Evolutionary conservation across 2,329 filamentous ascomycete species (phyloP).

Genomic region (Aspergillus pseudonomiae): DNA sequence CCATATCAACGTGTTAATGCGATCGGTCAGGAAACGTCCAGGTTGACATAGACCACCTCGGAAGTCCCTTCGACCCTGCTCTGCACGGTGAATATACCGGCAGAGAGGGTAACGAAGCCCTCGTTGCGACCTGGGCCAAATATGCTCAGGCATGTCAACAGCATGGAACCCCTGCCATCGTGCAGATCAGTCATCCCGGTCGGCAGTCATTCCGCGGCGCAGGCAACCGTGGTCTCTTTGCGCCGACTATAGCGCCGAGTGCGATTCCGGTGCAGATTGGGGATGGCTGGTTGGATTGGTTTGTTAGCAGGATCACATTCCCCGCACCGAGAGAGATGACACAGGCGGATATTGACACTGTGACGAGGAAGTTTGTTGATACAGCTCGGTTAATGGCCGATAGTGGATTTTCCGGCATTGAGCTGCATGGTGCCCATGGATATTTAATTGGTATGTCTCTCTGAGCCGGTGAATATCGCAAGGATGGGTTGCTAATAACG

Average conservation of each 20-base stretch:
- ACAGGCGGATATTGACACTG: conserved; percentile 55
- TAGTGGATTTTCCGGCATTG: conserved; percentile 56
- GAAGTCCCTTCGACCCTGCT: conserved; percentile 34
- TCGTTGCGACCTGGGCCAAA: conserved; percentile 31
- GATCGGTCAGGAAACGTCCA: conserved; percentile 42
- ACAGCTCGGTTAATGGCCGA: conserved; percentile 55
- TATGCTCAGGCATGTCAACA: conserved; percentile 38
- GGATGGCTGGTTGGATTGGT: conserved; percentile 39
- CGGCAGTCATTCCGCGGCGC: conserved; percentile 47
- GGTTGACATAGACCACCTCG: conserved; percentile 48
- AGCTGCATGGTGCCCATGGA: conserved; percentile 58
- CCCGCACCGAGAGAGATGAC: conserved; percentile 63
- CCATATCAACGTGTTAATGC: background rate
- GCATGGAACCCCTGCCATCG: conserved; percentile 46
- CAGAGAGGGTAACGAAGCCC: conserved; percentile 17
- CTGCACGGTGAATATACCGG: conserved; percentile 30
- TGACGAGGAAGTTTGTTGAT: conserved; percentile 56
- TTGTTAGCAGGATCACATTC: conserved; percentile 32
- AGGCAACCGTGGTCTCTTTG: conserved; percentile 40
- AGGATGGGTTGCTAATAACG: background rate
- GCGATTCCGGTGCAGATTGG: conserved; percentile 45
- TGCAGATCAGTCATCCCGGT: conserved; percentile 51
- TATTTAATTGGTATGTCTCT: conserved; percentile 50
- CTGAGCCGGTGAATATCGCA: background rate
- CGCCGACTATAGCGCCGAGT: conserved; percentile 40